Evolutionary conservation across 192 early-diverging fungal genomes (phyloP).

Genomic region (Coemansia sp.): DNA sequence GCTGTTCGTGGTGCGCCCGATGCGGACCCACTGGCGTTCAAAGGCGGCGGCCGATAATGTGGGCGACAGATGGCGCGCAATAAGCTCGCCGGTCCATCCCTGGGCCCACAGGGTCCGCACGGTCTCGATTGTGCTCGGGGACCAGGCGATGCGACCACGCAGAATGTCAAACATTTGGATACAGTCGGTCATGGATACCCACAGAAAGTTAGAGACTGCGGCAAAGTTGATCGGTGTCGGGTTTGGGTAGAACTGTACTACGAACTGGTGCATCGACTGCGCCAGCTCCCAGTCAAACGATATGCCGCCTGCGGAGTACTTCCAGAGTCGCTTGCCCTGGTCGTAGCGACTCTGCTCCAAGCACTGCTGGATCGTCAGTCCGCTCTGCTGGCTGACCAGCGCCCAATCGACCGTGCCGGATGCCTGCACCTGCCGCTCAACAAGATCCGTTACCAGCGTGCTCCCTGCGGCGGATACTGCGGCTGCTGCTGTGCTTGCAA

Average conservation of each 20-base stretch:
- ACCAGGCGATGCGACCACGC: constrained; percentile 31
- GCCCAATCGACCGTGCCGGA: constrained; percentile 25
- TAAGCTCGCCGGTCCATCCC: constrained; percentile 16
- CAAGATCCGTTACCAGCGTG: constrained; percentile 4
- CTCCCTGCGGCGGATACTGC: constrained; percentile 9
- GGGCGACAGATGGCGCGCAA: constrained; percentile 36
- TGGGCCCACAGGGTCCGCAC: constrained; percentile 11
- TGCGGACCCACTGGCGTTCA: not conserved
- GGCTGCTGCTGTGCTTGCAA: not conserved
- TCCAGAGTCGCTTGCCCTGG: constrained; percentile 20
- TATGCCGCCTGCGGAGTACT: constrained; percentile 8
- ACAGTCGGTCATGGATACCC: constrained; percentile 25
- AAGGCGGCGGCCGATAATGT: constrained; percentile 15
- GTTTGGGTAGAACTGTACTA: constrained; percentile 23
- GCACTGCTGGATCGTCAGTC: constrained; percentile 14
- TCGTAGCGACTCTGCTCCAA: constrained; percentile 24
- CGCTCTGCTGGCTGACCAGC: constrained; percentile 11
- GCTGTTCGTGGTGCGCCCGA: not conserved
- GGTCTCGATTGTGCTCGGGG: not conserved
- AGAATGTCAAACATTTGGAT: constrained; percentile 26
- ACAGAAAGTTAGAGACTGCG: constrained; percentile 38
- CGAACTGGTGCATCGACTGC: constrained; percentile 15
- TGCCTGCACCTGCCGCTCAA: constrained; percentile 3
- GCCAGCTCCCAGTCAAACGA: constrained; percentile 29
- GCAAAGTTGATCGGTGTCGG: constrained; percentile 30